These are phyloP conservation scores for Fusarium algeriense DNA, from an alignment of 2,329 filamentous ascomycete genomes.

Conservation along the genomic window DNA sequence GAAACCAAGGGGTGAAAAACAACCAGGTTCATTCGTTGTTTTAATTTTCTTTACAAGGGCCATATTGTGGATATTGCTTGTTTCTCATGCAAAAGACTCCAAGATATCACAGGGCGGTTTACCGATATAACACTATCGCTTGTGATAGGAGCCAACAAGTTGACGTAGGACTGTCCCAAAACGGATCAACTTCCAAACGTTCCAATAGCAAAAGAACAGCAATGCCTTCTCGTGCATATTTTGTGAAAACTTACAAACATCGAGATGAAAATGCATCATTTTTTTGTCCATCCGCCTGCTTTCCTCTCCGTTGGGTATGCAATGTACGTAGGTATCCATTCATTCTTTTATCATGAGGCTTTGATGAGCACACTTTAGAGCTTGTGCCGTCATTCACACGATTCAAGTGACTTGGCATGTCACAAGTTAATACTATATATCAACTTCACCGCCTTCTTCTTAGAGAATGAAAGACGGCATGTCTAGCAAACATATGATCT, in stretches of 20 bases:
- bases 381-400: conserved; percentile 23
- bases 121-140: conserved; percentile 9
- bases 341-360: conserved; percentile 25
- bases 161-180: conserved; percentile 4
- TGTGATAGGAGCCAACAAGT: conserved; percentile 5
- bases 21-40: neutral
- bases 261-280: conserved; percentile 8
- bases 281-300: neutral
- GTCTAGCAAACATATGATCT: neutral
- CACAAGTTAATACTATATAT: conserved; percentile 20
- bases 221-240: neutral
- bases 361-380: conserved; percentile 2
- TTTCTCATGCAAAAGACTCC: neutral
- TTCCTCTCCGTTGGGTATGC: neutral
- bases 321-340: neutral
- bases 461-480: neutral
- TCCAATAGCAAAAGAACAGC: neutral
- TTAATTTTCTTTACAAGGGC: neutral
- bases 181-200: neutral
- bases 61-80: neutral
- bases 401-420: conserved; percentile 38
- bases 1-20: neutral
- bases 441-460: conserved; percentile 16
- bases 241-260: neutral
- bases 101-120: neutral